Percentiles rank a stretch among this genome's conserved stretches.
These are phyloP conservation scores for Cercophora samala DNA, from an alignment of 495 filamentous ascomycete species.

Conservation along the genomic window DNA sequence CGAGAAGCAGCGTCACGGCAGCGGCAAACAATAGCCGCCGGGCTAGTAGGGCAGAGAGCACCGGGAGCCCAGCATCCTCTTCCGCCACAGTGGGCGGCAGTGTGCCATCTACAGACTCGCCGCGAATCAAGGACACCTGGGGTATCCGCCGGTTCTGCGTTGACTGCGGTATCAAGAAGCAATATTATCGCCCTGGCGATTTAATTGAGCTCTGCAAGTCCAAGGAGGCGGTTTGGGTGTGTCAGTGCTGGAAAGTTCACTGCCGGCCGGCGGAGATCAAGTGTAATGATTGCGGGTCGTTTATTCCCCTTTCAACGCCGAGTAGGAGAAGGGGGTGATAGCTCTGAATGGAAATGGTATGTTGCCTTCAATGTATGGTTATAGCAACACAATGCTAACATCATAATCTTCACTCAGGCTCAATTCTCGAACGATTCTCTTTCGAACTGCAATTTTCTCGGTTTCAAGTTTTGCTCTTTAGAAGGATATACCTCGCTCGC, in stretches of 20 bases:
- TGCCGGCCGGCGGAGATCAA: conserved; percentile 8
- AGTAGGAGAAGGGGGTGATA: conserved; percentile 5
- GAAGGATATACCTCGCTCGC: background rate
- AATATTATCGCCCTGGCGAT: conserved; percentile 24
- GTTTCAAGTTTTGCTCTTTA: background rate
- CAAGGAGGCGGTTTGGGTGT: conserved; percentile 31
- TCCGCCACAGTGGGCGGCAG: conserved; percentile 1
- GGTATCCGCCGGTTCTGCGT: conserved; percentile 30
- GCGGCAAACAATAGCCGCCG: background rate
- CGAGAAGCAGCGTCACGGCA: conserved; percentile 22
- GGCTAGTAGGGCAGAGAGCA: background rate
- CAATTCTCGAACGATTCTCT: background rate
- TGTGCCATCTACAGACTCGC: conserved; percentile 5
- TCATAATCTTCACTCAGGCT: background rate
- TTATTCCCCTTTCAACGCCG: conserved; percentile 8
- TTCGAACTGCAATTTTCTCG: background rate
- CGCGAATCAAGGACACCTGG: conserved; percentile 24
- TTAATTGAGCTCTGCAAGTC: conserved; percentile 24
- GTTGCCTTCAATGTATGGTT: background rate
- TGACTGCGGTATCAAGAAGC: conserved; percentile 27
- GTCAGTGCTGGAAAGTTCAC: conserved; percentile 24
- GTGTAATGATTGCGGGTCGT: conserved; percentile 16
- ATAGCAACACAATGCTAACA: background rate
- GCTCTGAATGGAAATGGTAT: background rate
- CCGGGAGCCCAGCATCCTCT: background rate